Conservation (phyloP, 108 stramenopile genomes). For the Aurantiochytrium sp. region DNA sequence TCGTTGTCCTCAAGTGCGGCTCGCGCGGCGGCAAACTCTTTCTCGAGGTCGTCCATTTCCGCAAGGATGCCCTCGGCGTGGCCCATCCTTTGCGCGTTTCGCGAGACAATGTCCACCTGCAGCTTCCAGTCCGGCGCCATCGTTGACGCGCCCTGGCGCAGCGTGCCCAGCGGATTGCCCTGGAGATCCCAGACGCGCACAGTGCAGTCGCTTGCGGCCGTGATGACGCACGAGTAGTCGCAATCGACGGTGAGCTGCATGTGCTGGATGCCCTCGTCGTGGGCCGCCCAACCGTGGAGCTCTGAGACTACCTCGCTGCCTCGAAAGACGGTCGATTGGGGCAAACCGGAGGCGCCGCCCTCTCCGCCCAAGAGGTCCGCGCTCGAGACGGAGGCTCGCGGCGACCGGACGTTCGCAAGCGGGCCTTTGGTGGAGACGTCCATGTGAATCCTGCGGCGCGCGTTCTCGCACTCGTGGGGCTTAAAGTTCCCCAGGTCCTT, state of each 20-base stretch:
- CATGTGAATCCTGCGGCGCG: background rate
- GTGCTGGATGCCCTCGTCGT: background rate
- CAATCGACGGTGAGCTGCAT: background rate
- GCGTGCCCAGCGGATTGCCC: constrained; percentile 13
- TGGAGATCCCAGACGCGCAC: background rate
- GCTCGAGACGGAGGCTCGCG: background rate
- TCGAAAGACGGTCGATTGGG: background rate
- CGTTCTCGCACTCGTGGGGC: background rate
- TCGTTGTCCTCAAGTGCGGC: background rate
- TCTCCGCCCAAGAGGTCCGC: no score
- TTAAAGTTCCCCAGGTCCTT: background rate
- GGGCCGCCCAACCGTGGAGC: background rate
- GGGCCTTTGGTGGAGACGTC: background rate
- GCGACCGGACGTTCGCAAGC: background rate
- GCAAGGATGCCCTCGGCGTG: background rate
- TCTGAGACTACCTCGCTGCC: background rate
- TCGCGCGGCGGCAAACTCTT: background rate
- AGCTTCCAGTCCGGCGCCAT: background rate
- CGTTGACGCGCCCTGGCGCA: background rate
- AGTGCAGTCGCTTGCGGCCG: background rate
- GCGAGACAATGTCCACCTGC: background rate
- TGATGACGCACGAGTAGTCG: background rate
- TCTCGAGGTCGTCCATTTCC: background rate
- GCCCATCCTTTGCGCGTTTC: background rate
- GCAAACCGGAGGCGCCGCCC: no score